Evolutionary conservation across 2,329 filamentous ascomycete species (phyloP), one percentile per base, ranked within the genome.

Genomic region (Xylaria sp.): DNA sequence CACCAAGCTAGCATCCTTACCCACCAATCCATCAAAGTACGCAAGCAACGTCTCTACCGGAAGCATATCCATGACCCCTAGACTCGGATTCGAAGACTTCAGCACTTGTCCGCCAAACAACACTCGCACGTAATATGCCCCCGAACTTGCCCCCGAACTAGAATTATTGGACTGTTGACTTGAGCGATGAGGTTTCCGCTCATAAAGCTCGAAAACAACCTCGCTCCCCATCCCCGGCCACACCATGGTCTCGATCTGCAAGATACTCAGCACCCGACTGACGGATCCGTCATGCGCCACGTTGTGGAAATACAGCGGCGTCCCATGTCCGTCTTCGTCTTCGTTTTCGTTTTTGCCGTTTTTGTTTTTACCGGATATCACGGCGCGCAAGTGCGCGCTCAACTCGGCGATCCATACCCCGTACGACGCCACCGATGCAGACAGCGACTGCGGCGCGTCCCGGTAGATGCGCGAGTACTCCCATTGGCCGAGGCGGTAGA

Each of bases 191-290:
- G 20, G 62, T 39, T 50, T 34, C 12, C 51, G 44, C 71, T 51
- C 78, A 25, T 90, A 94, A 37, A 94, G 77, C 81, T 95, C 92
- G 77, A 94, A 94, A 0, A 94, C 87, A 0, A 95, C 84, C 80
- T 95, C 92, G 10, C 88, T 84, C 0, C 92, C 92, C 92, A 95
- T 94, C 0, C 92, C 92, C 0, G 92, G 92, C 92, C 92, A 95
- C 0, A 94, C 89, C 92, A 95, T 95, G 62, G 84, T 79, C 25
- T 93, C 90, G 1, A 92, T 76, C 80, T 95, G 92, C 76, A 96
- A 77, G 18, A 94, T 85, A 2, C 88, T 88, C 25, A 96, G 82
- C 7, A 95, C 75, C 2, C 89, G 82, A 12, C 90, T 89, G 7
- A 94, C 76, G 3, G 88, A 91, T 2, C 93, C 93, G 74, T 96